These are phyloP conservation scores for Rhizopus arrhizus DNA, from an alignment of 371 early-diverging fungal genomes.

Conservation along the genomic window DNA sequence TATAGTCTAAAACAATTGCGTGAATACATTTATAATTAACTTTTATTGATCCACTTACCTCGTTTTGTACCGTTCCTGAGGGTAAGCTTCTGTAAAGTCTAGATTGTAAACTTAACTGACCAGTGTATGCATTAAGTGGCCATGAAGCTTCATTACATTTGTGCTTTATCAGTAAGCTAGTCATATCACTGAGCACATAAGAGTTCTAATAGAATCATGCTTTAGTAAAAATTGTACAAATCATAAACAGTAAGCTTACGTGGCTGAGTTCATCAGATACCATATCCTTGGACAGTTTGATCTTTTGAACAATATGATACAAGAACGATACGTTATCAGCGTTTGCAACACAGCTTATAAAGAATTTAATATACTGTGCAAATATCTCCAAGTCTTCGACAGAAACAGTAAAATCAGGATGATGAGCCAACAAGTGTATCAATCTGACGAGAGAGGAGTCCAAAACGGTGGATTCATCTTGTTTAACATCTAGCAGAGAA, in stretches of 20 bases:
- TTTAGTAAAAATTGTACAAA: neutral
- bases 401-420: slow-evolving; percentile 82
- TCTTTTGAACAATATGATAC: slow-evolving; percentile 71
- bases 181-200: slow-evolving; percentile 82
- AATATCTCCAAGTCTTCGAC: slow-evolving; percentile 56
- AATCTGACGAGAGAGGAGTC: slow-evolving; percentile 73
- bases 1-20: slow-evolving; percentile 30
- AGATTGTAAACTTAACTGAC: slow-evolving; percentile 59
- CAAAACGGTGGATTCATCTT: slow-evolving; percentile 31
- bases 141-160: slow-evolving; percentile 69
- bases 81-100: slow-evolving; percentile 59
- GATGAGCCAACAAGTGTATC: slow-evolving; percentile 84
- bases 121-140: slow-evolving; percentile 72
- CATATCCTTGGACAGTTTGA: slow-evolving; percentile 79
- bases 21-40: neutral
- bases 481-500: slow-evolving; percentile 10
- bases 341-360: slow-evolving; percentile 73
- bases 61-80: slow-evolving; percentile 38
- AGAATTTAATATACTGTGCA: slow-evolving; percentile 80
- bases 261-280: slow-evolving; percentile 46
- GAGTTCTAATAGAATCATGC: slow-evolving; percentile 56
- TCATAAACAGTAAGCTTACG: slow-evolving; percentile 37
- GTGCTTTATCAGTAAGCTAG: slow-evolving; percentile 76
- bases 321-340: slow-evolving; percentile 84
- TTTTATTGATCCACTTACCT: slow-evolving; percentile 34